A percentile compares a stretch with the other conserved stretches of the same genome.
Evolutionary conservation across 805 yeast genomes (phyloP).

Genomic region (Yarrowia hollandica): DNA sequence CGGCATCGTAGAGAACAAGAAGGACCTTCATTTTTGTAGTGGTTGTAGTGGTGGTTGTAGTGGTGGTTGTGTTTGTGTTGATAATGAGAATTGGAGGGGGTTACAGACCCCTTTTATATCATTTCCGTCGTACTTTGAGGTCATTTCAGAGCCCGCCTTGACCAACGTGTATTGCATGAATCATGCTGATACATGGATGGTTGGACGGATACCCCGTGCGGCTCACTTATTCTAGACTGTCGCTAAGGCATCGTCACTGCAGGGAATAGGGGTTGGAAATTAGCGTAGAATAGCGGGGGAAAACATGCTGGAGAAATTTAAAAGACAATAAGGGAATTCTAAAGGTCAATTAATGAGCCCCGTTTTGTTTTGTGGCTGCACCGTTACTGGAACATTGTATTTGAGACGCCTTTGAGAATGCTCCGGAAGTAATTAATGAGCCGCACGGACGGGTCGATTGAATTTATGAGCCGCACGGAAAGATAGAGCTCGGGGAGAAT

Average conservation of each 20-base stretch:
- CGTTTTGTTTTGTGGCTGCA: no score
- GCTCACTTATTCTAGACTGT: background rate
- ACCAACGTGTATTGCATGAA: background rate
- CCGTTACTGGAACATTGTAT: no score
- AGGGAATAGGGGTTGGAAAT: no score
- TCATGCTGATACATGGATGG: background rate
- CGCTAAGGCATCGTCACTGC: background rate
- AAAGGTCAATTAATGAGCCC: background rate
- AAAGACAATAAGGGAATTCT: no score
- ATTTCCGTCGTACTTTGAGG: background rate
- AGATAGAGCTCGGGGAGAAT: no score
- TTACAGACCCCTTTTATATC: background rate
- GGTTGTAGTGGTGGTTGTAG: no score
- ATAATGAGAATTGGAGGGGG: background rate
- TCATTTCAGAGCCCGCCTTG: no score
- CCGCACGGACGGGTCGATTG: background rate
- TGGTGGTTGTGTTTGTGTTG: background rate
- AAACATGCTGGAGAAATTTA: no score
- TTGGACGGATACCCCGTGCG: background rate
- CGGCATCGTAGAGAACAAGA: background rate
- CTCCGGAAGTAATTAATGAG: background rate
- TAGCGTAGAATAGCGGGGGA: no score
- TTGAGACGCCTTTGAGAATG: no score
- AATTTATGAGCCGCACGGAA: background rate
- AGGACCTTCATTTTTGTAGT: background rate